Base-by-base conservation (phyloP, 768 basidiomycete genomes). In the Inosperma sp. region DNA sequence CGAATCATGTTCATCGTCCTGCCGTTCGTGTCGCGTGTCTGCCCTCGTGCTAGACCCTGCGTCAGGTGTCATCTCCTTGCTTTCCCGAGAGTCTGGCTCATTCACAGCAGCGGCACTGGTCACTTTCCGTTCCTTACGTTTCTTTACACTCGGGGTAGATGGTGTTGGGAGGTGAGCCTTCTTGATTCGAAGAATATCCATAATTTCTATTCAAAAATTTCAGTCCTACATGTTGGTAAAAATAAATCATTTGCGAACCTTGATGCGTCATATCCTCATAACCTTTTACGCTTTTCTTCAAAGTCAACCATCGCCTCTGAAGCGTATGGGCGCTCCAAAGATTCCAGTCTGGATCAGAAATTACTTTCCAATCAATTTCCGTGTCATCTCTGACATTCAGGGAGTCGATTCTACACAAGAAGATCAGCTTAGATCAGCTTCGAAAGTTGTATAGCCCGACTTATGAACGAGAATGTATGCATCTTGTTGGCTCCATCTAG, bases 301-400 rank as follows among this genome's bases (percentile, higher is more conserved):
- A 80, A 1, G 84, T 84, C 40, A 82, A 62, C 88, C 88, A 92
- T 42, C 87, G 82, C 31, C 87, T 77, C 57, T 90, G 88, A 29
- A 92, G 70, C 12, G 78, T 73, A 60, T 92, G 89, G 0, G 86
- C 80, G 63, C 88, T 91, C 86, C 86, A 91, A 7, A 88, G 62
- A 58, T 91, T 88, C 88, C 88, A 91, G 51, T 83, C 74, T 13
- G 79, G 62, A 62, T 93, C 89, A 1, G 80, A 70, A 9, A 92
- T 71, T 14, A 76, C 75, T 61, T 88, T 88, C 90, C 89, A 93
- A 58, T 88, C 84, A 39, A 93, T 85, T 61, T 92, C 90, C 23
- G 81, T 84, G 58, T 93, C 89, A 59, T 91, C 83, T 36, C 77
- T 74, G 46, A 91, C 85, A 51, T 83, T 77, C 40, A 91, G 65